Percentiles rank a stretch among this genome's conserved stretches.
phyloP scores from a whole-genome alignment of 805 yeast species.

The Saccharomycopsis guyanensis region DNA sequence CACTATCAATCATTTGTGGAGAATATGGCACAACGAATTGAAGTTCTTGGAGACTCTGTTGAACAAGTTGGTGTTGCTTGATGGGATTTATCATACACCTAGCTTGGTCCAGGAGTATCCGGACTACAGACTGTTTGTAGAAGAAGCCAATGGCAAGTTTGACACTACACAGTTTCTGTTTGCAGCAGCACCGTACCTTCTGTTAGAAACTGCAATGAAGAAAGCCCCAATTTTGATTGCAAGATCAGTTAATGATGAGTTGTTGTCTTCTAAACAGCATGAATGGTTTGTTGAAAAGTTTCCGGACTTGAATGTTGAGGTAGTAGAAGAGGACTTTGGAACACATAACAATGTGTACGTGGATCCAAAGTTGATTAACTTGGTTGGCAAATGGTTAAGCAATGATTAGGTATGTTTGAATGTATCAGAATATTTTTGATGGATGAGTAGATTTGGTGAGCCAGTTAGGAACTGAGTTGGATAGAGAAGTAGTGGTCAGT shows the following conservation, averaged over 20 bases:
- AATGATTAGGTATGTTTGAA: too few species aligned
- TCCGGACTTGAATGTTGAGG: conserved; percentile 20
- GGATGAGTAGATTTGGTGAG: too few species aligned
- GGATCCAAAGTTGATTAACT: conserved; percentile 31
- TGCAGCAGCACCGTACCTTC: conserved; percentile 8
- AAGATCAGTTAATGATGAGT: conserved; percentile 63
- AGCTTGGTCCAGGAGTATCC: conserved; percentile 56
- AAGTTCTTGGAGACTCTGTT: conserved; percentile 9
- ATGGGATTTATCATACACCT: conserved; percentile 60
- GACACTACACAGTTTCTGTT: conserved; percentile 22
- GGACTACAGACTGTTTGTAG: conserved; percentile 45
- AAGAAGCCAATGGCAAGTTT: conserved; percentile 44
- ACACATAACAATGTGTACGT: conserved; percentile 58
- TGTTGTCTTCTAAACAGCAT: conserved; percentile 47
- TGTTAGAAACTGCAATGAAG: conserved; percentile 2
- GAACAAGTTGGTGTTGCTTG: conserved; percentile 37
- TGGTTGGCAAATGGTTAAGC: conserved; percentile 2
- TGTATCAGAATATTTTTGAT: too few species aligned
- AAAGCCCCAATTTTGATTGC: conserved; percentile 31
- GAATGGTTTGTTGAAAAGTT: conserved; percentile 32
- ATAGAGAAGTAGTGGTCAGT: too few species aligned
- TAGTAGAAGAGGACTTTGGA: conserved; percentile 40
- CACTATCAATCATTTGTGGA: neutral
- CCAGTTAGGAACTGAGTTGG: too few species aligned
- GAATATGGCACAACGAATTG: neutral